Conservation (phyloP, 108 stramenopile genomes). For the Seminavis robusta region DNA sequence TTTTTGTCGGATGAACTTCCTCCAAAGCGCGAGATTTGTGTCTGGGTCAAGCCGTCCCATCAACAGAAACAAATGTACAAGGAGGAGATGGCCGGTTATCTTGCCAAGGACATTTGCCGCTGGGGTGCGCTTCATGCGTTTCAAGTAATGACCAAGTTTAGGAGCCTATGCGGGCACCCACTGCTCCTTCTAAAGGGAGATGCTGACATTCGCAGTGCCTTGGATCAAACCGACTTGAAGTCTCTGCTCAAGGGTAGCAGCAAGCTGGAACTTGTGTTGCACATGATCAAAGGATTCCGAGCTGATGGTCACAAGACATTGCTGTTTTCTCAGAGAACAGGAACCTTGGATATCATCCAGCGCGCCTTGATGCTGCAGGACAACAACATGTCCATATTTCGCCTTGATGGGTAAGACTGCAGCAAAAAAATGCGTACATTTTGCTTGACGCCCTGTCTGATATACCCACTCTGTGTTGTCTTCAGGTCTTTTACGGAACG, state of each 20-base stretch:
- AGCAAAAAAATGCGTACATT: too few relatives aligned
- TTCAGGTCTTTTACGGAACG: conserved; percentile 78
- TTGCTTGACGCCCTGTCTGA: too few relatives aligned
- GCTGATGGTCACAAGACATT: conserved; percentile 78
- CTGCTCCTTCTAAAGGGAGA: conserved; percentile 41
- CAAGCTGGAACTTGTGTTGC: conserved; percentile 73
- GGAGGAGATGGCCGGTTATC: too few relatives aligned
- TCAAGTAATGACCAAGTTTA: conserved; percentile 68
- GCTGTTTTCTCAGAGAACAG: conserved; percentile 92
- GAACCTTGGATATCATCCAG: conserved; percentile 88
- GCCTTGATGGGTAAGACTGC: conserved; percentile 97
- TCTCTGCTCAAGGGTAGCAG: conserved; percentile 45
- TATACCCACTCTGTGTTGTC: too few relatives aligned
- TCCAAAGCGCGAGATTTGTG: conserved; percentile 89
- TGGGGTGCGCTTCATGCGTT: conserved; percentile 51
- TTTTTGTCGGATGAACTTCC: conserved; percentile 84
- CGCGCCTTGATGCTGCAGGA: conserved; percentile 27
- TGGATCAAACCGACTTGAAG: conserved; percentile 8
- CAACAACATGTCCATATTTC: conserved; percentile 14
- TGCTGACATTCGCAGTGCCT: neutral
- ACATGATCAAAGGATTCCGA: conserved; percentile 52
- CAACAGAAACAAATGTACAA: conserved; percentile 84
- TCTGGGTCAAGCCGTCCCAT: conserved; percentile 81
- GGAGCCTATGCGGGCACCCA: conserved; percentile 79
- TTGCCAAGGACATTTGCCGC: conserved; percentile 26